Base-by-base conservation (phyloP, 805 yeast species). In the Hanseniaspora clermontiae region DNA sequence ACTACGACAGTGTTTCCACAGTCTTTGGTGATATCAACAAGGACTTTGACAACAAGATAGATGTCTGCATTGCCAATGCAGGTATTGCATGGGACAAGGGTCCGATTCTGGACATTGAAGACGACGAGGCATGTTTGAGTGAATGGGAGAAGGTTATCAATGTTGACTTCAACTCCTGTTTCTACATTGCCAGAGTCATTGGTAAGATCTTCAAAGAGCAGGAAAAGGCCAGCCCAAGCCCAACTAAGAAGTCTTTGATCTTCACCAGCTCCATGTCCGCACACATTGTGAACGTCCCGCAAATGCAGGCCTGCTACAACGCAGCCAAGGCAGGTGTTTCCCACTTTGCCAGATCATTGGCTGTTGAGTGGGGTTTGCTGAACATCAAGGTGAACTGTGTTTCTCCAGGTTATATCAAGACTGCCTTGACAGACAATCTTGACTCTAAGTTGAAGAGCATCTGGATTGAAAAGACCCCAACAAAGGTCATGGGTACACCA, bases 201-300 rank as follows among this genome's bases (percentile, higher is more conserved):
- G 96, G 96, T 51, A 73, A 72, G 61, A 74, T 82, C 57, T 89
- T 89, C 76, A 79, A 79, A 68, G 72, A 77, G 63, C 88, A 85
- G 65, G 84, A 86, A 17, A 70, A 43, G 7, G 43, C 47, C 27
- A 31, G 11, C 3, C 43, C 47, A 24, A 29, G 45, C 27, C 2
- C 19, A 1, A 3, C 46, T 20, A 49, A 69, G 58, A 96, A 96
- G 36, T 83, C 95, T 1, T 74, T 89, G 62, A 80, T 88, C 62
- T 76, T 85, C 69, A 88, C 96, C 5, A 89, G 95, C 5, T 86
- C 95, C 42, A 88, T 88, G 86, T 84, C 93, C 31, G 96, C 87
- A 15, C 88, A 83, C 71, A 82, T 89, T 63, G 93, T 81, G 63
- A 88, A 88, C 69, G 79, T 81, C 60, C 96, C 96, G 27, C 93